Base-by-base conservation (phyloP, 2,329 filamentous ascomycete species). In the Calonectria pauciramosa region DNA sequence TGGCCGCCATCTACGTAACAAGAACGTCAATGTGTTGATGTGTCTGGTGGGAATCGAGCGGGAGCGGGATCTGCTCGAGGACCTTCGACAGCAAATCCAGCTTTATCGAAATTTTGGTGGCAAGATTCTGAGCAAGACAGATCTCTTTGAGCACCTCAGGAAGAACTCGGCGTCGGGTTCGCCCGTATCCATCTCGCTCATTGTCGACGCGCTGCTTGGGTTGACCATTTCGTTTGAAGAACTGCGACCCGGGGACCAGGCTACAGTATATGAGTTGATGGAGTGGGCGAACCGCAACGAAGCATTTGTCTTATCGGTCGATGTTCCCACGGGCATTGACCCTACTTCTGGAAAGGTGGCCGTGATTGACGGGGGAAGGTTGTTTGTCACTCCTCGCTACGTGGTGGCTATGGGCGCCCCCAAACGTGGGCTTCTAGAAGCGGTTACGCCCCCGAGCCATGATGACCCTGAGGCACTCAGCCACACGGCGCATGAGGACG, bases 221-320 rank as follows among this genome's bases (percentile, higher is more conserved):
- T 91, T 97, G 76, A 95, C 97, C 56, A 92, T 96, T 71, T 93
- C 95, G 3, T 98, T 98, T 81, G 96, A 98, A 78, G 95, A 97
- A 79, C 89, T 99, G 34, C 91, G 95, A 44, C 94, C 93, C 2
- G 93, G 94, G 20, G 94, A 98, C 78, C 95, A 97, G 83, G 93
- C 93, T 4, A 94, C 94, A 0, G 95, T 95, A 0, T 96, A 97
- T 81, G 94, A 97, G 82, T 91, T 98, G 82, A 97, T 98, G 81
- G 94, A 96, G 76, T 99, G 96, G 96, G 94, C 95, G 3, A 99
- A 98, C 82, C 93, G 96, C 77, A 95, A 93, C 82, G 94, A 96
- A 77, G 93, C 95, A 0, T 93, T 93, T 72, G 93, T 97, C 4
- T 87, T 99, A 26, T 94, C 96, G 0, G 91, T 99, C n/a, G 96